Base-by-base conservation (phyloP, 495 filamentous ascomycete species). In the Neurospora sp. region DNA sequence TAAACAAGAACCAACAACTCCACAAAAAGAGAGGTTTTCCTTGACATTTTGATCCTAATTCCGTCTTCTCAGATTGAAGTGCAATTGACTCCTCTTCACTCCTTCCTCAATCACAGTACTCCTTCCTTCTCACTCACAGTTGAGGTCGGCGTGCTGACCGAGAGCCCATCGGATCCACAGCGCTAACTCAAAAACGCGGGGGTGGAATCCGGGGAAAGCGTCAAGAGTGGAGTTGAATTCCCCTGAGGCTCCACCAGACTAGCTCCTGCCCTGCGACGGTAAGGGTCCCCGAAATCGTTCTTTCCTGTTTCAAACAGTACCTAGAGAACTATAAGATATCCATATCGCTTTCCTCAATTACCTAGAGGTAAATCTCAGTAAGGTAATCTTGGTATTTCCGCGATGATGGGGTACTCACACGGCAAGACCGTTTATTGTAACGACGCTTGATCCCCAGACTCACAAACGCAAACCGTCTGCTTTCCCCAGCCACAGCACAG, bases 191-290 rank as follows among this genome's bases (percentile, higher is more conserved):
- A 12, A 18, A 70, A 72, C 41, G 77, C 75, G 78, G 78, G 78
- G 78, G 75, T 73, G 75, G 73, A 77, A 59, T 77, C 76, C 37
- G 77, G 79, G 79, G 76, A 77, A 80, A 35, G 12, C 54, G 27
- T 9, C 27, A 18, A 35, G 18, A 46, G 76, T 78, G 77, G 77
- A 76, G 73, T 20, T 59, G 0, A 31, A 62, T 62, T 62, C 27
- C 23, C 54, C 54, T 31, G 54, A 16, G 54, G 54, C 54, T 35
- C 54, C 54, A 62, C 54, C 54, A 54, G 54, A 62, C 54, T 62
- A 62, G 54, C 54, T 35, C 27, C 54, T 62, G 54, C 27, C 54
- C 54, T 62, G 54, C 54, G 54, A 62, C 54, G 23, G 54, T 62
- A 62, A 62, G 54, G 54, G 54, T 62, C 54, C 12, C 12, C 23